Evolutionary conservation across 2,329 filamentous ascomycete genomes (phyloP), one percentile per base, ranked within the genome.

Genomic region (Fusarium stilboides): DNA sequence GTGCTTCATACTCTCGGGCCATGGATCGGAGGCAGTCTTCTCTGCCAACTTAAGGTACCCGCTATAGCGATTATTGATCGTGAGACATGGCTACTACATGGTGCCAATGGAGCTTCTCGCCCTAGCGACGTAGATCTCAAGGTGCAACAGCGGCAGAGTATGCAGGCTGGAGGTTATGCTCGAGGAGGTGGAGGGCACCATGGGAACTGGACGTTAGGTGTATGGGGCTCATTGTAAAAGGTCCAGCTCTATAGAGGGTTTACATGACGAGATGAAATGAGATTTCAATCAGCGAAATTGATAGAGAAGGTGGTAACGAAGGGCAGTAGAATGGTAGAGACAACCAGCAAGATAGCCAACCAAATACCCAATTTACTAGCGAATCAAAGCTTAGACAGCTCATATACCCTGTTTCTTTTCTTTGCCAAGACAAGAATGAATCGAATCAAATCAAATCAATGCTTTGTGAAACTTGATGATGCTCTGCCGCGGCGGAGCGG

Each of bases 11-110:
- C 90, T 1, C 79, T 94, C 2, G 92, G 92, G 0, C 82, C 92
- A 3, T 95, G 92, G 92, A 86, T 87, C 20, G 92, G 92, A 13
- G 92, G 89, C 5, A 94, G 91, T 76, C 75, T 95, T 55, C 80
- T 92, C 19, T 87, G 90, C 4, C 88, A 91, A 69, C 81, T 94
- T 61, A 91, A 90, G 58, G 84, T 93, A 6, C 87, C 88, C 36
- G 89, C 91, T 3, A 85, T 93, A 53, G 90, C 91, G 3, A 87
- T 90, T 31, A 82, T 94, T 20, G 92, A 94, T 66, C 84, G 90
- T 26, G 92, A 95, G 8, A 82, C 88, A 34, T 95, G 92, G 85
- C 77, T 90, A 45, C 88, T 89, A 70, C 86, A 93, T 68, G 92
- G 92, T 3, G 80, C 87, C 22, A 81, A 82, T 19, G 91, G 91